Percentiles rank a stretch among this genome's conserved stretches.
These are phyloP conservation scores for Scheffersomyces stipitis DNA, from an alignment of 805 yeast genomes.

Conservation along the genomic window DNA sequence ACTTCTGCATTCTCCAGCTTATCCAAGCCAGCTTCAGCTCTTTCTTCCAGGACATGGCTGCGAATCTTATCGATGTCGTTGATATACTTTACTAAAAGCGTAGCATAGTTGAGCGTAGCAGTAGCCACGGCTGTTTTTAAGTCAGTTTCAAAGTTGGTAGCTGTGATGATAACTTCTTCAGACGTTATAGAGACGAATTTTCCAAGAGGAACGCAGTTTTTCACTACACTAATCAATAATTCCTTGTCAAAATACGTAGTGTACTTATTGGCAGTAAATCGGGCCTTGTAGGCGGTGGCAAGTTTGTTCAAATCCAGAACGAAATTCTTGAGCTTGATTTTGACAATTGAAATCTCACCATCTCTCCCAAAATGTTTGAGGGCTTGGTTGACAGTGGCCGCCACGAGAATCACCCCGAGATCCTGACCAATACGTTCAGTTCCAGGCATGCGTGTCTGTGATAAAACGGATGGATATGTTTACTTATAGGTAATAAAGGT, in stretches of 20 bases:
- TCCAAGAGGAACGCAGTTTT: slow-evolving; percentile 14
- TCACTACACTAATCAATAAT: slow-evolving; percentile 9
- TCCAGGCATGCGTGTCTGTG: neutral
- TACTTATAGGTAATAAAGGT: neutral
- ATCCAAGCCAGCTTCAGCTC: neutral
- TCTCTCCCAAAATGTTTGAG: slow-evolving; percentile 6
- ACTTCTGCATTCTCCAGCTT: neutral
- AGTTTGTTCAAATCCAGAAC: slow-evolving; percentile 5
- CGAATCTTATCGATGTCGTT: slow-evolving; percentile 14
- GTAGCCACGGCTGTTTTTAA: slow-evolving; percentile 23
- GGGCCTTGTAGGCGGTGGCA: slow-evolving; percentile 3
- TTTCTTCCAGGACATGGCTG: slow-evolving; percentile 1
- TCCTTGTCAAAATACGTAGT: slow-evolving; percentile 3
- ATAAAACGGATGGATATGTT: neutral
- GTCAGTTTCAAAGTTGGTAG: slow-evolving; percentile 15
- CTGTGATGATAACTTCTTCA: slow-evolving; percentile 19
- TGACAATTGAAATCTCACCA: slow-evolving; percentile 3
- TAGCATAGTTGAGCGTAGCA: slow-evolving; percentile 18
- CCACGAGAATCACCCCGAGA: slow-evolving; percentile 8
- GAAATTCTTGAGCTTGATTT: slow-evolving; percentile 6
- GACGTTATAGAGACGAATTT: slow-evolving; percentile 20
- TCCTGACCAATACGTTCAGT: slow-evolving; percentile 5
- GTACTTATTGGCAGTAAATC: slow-evolving; percentile 1
- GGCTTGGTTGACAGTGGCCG: slow-evolving; percentile 9
- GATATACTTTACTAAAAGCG: slow-evolving; percentile 19